These are phyloP conservation scores for Xylariaceae sp. DNA, from an alignment of 2,329 filamentous ascomycete genomes.

Conservation along the genomic window DNA sequence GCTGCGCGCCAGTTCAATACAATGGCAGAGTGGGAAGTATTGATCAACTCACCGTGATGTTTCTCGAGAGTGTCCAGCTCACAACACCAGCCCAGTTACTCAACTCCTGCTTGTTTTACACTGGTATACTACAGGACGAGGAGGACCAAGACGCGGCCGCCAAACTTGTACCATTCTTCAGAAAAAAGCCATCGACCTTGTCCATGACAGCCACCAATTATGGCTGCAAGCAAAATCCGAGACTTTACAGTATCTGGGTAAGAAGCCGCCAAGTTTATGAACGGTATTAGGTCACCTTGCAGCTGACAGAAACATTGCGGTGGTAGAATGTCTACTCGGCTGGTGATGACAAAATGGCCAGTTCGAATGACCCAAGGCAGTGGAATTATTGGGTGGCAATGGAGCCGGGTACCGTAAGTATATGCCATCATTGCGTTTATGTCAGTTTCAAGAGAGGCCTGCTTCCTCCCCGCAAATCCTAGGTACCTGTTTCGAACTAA, in stretches of 20 bases:
- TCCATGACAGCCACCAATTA: background rate
- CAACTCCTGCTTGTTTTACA: conserved; percentile 10
- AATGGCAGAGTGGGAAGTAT: background rate
- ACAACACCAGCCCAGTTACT: background rate
- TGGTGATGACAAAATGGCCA: background rate
- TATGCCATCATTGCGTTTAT: background rate
- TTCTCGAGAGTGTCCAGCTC: conserved; percentile 2
- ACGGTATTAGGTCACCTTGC: background rate
- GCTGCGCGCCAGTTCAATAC: background rate
- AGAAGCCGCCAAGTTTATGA: background rate
- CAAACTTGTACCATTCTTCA: no score
- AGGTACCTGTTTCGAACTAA: background rate
- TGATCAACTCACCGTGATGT: background rate
- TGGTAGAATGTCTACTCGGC: background rate
- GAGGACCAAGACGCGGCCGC: background rate
- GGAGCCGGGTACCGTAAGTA: conserved; percentile 2
- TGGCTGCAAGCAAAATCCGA: background rate
- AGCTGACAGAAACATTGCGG: background rate
- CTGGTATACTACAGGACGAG: background rate
- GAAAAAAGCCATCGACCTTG: background rate
- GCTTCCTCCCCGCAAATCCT: background rate
- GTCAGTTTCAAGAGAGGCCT: background rate
- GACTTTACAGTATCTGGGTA: conserved; percentile 7
- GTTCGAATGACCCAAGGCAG: background rate
- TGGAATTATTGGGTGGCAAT: conserved; percentile 2